A percentile compares a stretch with the other conserved stretches of the same genome.
Conservation (phyloP, 2,329 filamentous ascomycete genomes). For the Hypoxylon sp. region DNA sequence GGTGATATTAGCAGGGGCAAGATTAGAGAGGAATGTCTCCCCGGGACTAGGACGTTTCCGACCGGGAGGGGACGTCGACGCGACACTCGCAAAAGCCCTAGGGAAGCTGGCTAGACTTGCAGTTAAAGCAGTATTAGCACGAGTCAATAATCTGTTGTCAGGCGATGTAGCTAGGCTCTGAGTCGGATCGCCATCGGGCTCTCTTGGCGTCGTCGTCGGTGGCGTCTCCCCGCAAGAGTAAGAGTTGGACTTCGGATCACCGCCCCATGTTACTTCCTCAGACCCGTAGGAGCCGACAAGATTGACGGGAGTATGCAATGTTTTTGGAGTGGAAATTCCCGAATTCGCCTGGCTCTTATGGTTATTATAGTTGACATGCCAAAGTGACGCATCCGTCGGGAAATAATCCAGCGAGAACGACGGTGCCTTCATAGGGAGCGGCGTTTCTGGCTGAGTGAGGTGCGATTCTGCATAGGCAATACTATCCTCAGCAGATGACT, state of each 20-base stretch:
- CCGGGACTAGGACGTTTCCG: slow-evolving; percentile 73
- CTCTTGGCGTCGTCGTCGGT: slow-evolving; percentile 64
- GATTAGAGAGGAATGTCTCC: slow-evolving; percentile 70
- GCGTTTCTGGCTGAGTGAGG: slow-evolving; percentile 72
- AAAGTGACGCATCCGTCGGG: slow-evolving; percentile 69
- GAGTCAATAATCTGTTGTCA: slow-evolving; percentile 67
- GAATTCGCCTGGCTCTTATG: slow-evolving; percentile 69
- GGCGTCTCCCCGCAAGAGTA: slow-evolving; percentile 75
- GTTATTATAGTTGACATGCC: slow-evolving; percentile 61
- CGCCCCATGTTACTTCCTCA: slow-evolving; percentile 67
- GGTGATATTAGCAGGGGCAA: slow-evolving; percentile 68
- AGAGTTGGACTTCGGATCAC: slow-evolving; percentile 69
- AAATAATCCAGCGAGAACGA: slow-evolving; percentile 78
- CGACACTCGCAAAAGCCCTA: slow-evolving; percentile 59
- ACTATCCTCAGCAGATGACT: slow-evolving; percentile 69
- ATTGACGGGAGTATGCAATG: slow-evolving; percentile 68
- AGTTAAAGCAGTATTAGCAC: slow-evolving; percentile 69
- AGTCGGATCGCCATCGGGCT: slow-evolving; percentile 64
- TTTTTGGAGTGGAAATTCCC: slow-evolving; percentile 69
- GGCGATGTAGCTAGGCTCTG: slow-evolving; percentile 73
- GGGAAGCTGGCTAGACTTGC: slow-evolving; percentile 70
- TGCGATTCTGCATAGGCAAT: slow-evolving; percentile 71
- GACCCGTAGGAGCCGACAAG: slow-evolving; percentile 71
- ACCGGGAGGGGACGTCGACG: slow-evolving; percentile 61
- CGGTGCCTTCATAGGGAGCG: slow-evolving; percentile 75